Base-by-base conservation (phyloP, 352 stramenopile species). In the Thalassiosira mediterranea region DNA sequence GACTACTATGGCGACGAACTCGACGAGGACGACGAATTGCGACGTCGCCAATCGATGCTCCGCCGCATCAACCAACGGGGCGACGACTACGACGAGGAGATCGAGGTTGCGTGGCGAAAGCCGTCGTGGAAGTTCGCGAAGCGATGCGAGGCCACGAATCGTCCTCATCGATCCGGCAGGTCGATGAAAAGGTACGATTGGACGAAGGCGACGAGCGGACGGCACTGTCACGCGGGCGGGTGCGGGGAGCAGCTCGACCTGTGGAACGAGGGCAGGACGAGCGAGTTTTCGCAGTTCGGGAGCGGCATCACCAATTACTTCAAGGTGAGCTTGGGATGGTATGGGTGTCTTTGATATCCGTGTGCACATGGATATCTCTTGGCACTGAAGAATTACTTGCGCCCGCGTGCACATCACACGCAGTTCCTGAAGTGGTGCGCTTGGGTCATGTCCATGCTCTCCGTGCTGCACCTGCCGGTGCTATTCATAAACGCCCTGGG, bases 281-380 rank as follows among this genome's bases (percentile, higher is more conserved):
- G 60, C 25, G 71, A 91, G 74, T 90, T 91, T 42, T 79, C 78
- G 26, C 81, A 84, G 32, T 90, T 85, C 72, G 85, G 85, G 8
- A 84, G 72, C 71, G 85, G 85, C 1, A 83, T 91, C 46, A 91
- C 85, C 0, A 90, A 88, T 19, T 91, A 91, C 62, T 91, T 91
- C 69, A 91, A 91, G 69, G 66, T 87, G 23, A 37, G 66, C 57
- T 7, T 44, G 37, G n/a, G n/a, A n/a, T n/a, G n/a, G n/a, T n/a
- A n/a, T n/a, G n/a, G n/a, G n/a, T n/a, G n/a, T n/a, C n/a, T n/a
- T n/a, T n/a, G n/a, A n/a, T n/a, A n/a, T n/a, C n/a, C n/a, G n/a
- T n/a, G n/a, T n/a, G n/a, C n/a, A n/a, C n/a, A n/a, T n/a, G n/a
- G n/a, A n/a, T n/a, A n/a, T n/a, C n/a, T n/a, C n/a, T n/a, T n/a